A percentile compares a stretch with the other conserved stretches of the same genome.
phyloP scores from a whole-genome alignment of 441 rosid genomes.

The Bocquillonia castaneifolia region DNA sequence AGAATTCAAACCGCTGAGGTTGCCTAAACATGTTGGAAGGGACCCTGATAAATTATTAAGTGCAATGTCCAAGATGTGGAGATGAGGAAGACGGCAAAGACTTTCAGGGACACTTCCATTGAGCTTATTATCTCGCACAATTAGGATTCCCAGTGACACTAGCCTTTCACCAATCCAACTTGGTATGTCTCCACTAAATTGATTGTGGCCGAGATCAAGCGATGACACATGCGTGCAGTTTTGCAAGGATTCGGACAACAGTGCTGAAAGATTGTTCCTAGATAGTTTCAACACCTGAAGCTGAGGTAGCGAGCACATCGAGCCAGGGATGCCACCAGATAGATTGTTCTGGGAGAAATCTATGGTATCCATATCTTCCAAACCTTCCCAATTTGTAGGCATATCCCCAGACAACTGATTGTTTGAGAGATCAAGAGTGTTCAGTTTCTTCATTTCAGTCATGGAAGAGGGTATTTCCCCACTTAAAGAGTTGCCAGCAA shows the following conservation, averaged over 20 bases:
- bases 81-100: conserved; percentile 1
- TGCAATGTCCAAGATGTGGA: conserved; percentile 16
- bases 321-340: conserved; percentile 42
- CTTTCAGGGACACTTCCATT: conserved; percentile 13
- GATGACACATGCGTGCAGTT: conserved; percentile 43
- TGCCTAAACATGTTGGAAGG: conserved; percentile 15
- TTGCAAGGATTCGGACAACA: conserved; percentile 38
- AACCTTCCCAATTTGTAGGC: conserved; percentile 3
- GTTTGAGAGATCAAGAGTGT: conserved; percentile 13
- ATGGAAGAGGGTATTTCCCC: conserved; percentile 15
- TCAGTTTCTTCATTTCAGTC: conserved; percentile 3
- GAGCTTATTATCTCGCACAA: conserved; percentile 16
- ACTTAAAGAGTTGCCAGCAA: conserved; percentile 13
- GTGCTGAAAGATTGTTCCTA: conserved; percentile 39
- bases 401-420: conserved; percentile 18
- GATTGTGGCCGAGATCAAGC: conserved; percentile 29
- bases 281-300: conserved; percentile 43
- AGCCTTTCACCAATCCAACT: conserved; percentile 24
- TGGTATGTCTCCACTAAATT: conserved; percentile 19
- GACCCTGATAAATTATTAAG: conserved; percentile 18
- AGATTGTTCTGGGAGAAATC: conserved; percentile 45
- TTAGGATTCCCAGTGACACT: conserved; percentile 13
- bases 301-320: conserved; percentile 36
- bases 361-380: neutral
- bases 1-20: conserved; percentile 10